A percentile compares a stretch with the other conserved stretches of the same genome.
phyloP scores from a whole-genome alignment of 495 filamentous ascomycete species.

The Penicillium antarcticum region DNA sequence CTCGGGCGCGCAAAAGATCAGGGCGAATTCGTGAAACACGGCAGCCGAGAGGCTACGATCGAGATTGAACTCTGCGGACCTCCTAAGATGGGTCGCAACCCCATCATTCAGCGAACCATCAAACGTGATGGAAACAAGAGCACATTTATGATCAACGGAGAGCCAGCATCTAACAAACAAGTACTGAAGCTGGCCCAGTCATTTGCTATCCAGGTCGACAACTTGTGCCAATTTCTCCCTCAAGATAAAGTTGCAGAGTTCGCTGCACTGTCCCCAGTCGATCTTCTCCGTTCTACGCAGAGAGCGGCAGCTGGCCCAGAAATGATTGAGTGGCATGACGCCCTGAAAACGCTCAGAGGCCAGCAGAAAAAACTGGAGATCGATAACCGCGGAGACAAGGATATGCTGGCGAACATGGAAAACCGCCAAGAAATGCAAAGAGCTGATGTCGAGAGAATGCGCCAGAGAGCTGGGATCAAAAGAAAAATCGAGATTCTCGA shows the following conservation, averaged over 20 bases:
- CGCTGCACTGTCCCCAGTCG: constrained; percentile 76
- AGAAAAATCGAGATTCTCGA: constrained; percentile 64
- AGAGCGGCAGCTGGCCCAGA: constrained; percentile 77
- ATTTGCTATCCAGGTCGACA: constrained; percentile 91
- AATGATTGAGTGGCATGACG: constrained; percentile 75
- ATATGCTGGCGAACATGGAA: constrained; percentile 62
- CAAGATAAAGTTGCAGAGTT: constrained; percentile 97
- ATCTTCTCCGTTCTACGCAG: constrained; percentile 81
- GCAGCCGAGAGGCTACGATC: constrained; percentile 69
- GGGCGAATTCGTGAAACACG: constrained; percentile 92
- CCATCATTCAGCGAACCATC: constrained; percentile 71
- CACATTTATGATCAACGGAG: constrained; percentile 68
- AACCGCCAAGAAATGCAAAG: constrained; percentile 72
- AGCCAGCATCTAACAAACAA: constrained; percentile 49
- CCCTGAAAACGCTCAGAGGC: constrained; percentile 65
- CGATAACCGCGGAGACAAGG: constrained; percentile 55
- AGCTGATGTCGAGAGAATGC: constrained; percentile 79
- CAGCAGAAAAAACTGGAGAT: constrained; percentile 64
- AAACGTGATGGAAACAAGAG: constrained; percentile 76
- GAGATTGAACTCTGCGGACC: constrained; percentile 80
- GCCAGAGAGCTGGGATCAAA: constrained; percentile 68
- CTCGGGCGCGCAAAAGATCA: constrained; percentile 84
- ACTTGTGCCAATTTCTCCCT: constrained; percentile 94
- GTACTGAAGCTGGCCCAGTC: constrained; percentile 62
- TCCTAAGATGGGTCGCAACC: constrained; percentile 52